Percentiles rank a stretch among this genome's conserved stretches.
Conservation (phyloP, 305 asterid genomes). For the Salvia sclarea region DNA sequence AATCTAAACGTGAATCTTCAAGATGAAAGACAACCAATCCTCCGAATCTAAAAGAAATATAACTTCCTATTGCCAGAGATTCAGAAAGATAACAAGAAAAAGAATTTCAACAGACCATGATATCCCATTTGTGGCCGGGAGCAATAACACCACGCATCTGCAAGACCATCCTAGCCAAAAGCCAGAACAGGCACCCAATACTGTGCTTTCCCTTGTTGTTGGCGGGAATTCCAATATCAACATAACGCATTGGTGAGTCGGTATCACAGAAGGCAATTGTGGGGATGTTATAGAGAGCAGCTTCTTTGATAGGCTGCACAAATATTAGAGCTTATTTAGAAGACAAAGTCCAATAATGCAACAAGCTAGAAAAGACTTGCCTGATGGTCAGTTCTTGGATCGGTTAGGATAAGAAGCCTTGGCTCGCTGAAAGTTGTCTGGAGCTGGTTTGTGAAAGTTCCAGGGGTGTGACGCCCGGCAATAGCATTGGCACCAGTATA, state of each 20-base stretch:
- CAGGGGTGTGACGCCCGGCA: constrained; percentile 1
- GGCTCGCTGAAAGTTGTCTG: too few relatives aligned
- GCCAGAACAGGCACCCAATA: not conserved
- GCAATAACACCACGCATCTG: constrained; percentile 2
- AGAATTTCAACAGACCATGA: too few relatives aligned
- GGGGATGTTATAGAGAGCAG: not conserved
- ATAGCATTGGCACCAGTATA: not conserved
- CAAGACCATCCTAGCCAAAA: not conserved
- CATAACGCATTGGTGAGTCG: not conserved
- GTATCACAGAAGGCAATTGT: constrained; percentile 5
- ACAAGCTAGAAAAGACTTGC: too few relatives aligned
- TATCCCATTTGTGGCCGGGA: not conserved
- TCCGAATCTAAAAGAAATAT: too few relatives aligned
- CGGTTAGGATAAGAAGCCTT: too few relatives aligned
- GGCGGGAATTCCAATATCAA: constrained; percentile 1
- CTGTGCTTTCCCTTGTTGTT: constrained; percentile 7
- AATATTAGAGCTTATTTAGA: too few relatives aligned
- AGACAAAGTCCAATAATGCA: too few relatives aligned
- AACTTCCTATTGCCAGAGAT: too few relatives aligned
- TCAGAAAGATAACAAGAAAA: too few relatives aligned
- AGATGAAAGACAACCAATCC: too few relatives aligned
- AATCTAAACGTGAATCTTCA: too few relatives aligned
- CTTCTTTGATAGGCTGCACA: not conserved
- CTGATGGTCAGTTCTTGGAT: too few relatives aligned
- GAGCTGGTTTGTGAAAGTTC: not conserved